Evolutionary conservation across 108 stramenopile genomes (phyloP).

Genomic region (Cylindrotheca closterium): DNA sequence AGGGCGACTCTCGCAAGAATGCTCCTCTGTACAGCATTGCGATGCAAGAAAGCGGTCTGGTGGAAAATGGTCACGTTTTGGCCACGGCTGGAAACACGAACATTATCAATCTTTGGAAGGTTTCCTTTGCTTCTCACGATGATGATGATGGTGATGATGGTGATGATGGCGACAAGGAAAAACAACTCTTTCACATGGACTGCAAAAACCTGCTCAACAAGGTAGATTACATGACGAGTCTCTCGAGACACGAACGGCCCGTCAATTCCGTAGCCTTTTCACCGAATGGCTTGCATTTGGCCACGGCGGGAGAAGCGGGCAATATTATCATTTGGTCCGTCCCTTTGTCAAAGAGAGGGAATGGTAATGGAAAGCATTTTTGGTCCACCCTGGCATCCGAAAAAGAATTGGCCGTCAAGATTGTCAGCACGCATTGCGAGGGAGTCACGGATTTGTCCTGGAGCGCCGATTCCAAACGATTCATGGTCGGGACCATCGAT

Average conservation of each 20-base stretch:
- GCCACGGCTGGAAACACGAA: slow-evolving; percentile 89
- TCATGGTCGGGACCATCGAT: slow-evolving; percentile 75
- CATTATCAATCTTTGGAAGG: slow-evolving; percentile 82
- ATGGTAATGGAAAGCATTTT: slow-evolving; percentile 43
- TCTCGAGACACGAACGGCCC: slow-evolving; percentile 61
- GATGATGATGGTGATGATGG: neutral
- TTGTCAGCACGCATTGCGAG: slow-evolving; percentile 59
- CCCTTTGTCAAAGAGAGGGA: slow-evolving; percentile 49
- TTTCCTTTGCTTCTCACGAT: neutral
- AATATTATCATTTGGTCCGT: slow-evolving; percentile 67
- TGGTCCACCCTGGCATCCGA: slow-evolving; percentile 49
- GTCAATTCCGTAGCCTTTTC: slow-evolving; percentile 72
- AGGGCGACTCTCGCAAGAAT: slow-evolving; percentile 82
- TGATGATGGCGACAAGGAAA: slow-evolving; percentile 2
- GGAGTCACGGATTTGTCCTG: slow-evolving; percentile 78
- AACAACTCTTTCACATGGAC: no score
- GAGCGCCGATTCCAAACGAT: slow-evolving; percentile 69
- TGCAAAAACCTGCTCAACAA: slow-evolving; percentile 27
- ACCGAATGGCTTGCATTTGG: slow-evolving; percentile 84
- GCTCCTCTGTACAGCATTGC: slow-evolving; percentile 77
- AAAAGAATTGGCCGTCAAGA: slow-evolving; percentile 56
- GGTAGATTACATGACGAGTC: slow-evolving; percentile 64
- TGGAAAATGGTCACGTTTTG: slow-evolving; percentile 45
- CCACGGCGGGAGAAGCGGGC: slow-evolving; percentile 87
- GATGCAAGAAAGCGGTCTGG: slow-evolving; percentile 38